Base-by-base conservation (phyloP, 148 eudicot genomes). In the Fagopyrum esculentum region DNA sequence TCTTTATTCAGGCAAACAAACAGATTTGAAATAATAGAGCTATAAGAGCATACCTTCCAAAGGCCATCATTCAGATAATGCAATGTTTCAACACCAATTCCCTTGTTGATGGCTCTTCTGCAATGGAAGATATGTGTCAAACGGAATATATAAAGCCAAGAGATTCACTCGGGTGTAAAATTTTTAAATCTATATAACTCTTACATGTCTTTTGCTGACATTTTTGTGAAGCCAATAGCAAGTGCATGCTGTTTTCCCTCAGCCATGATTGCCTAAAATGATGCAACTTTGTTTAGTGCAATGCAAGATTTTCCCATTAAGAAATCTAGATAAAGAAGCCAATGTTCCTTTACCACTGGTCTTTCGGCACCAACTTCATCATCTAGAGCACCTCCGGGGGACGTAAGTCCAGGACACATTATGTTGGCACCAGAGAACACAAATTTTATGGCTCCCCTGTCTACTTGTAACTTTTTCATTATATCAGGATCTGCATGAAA, bases 191-290 rank as follows among this genome's bases (percentile, higher is more conserved):
- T 30, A 63, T 16, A 15, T 15, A 6, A 11, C 77, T 84, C 99
- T 92, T 82, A 95, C 99, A 95, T 95, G 79, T 92, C 89, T 80
- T 92, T 95, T 54, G 99, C 97, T 3, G 99, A 90, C 93, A 95
- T 90, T 87, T 95, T 95, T 16, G 99, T 92, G 80, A 89, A 95
- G 78, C 97, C 99, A 78, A 95, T 95, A 59, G 99, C 99, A 69
- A 95, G 99, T 80, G 99, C 99, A 85, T 95, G 97, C 69, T 95
- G 88, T 88, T 95, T 95, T 61, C 99, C 99, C 87, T 95, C 99
- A 73, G 99, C 99, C 99, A 95, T 92, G 81, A 95, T 95, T 56
- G 99, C 99, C 99, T 92, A 84, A 61, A 47, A 47, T 17, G 17
- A 15, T 10, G 13, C 55, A 71, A 47, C 4, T 19, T 46, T 71